Percentiles rank a stretch among this genome's conserved stretches.
These are phyloP conservation scores for Cordyceps pruinosa DNA, from an alignment of 2,329 filamentous ascomycete species.

Conservation along the genomic window DNA sequence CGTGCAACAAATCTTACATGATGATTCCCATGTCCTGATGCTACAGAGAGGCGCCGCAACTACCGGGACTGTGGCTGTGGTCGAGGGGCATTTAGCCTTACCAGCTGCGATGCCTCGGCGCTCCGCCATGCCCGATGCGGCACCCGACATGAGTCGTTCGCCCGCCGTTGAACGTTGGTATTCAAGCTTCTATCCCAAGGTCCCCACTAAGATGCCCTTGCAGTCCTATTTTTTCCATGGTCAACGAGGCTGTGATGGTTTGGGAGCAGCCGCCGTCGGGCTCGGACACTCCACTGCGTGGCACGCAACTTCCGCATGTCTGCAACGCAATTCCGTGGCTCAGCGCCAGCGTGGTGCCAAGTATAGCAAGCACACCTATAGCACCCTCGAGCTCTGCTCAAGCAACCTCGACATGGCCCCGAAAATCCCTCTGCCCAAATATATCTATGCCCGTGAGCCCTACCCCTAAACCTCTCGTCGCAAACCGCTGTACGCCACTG, in stretches of 20 bases:
- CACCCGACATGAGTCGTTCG: background rate
- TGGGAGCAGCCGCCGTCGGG: background rate
- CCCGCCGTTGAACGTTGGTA: background rate
- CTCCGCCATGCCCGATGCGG: background rate
- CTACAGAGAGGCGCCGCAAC: background rate
- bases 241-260: background rate
- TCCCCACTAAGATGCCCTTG: background rate
- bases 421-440: background rate
- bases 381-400: too few species aligned
- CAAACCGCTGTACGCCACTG: background rate
- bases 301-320: too few species aligned
- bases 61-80: background rate
- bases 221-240: background rate
- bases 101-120: background rate
- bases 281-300: background rate
- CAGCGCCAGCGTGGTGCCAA: background rate
- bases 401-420: background rate
- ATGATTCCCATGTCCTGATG: background rate
- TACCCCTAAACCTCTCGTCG: background rate
- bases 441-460: background rate
- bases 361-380: background rate
- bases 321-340: background rate
- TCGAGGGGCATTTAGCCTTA: background rate
- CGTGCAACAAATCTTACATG: background rate
- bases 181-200: background rate